Evolutionary conservation across 1,284 basidiomycete genomes (phyloP).

Genomic region (Entoloma clypeatum): DNA sequence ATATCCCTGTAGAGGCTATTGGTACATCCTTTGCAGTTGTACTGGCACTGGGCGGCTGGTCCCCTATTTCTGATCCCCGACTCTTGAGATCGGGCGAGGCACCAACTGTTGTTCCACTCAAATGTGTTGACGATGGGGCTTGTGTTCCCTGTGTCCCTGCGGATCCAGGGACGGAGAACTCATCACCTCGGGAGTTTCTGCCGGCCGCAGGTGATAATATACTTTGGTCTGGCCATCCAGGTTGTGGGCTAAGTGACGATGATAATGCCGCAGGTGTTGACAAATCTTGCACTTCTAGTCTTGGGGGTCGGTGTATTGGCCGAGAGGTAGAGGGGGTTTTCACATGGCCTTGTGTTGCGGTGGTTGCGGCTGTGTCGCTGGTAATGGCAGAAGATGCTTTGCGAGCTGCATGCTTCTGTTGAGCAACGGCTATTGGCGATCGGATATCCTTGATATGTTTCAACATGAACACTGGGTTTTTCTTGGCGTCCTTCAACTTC

Average conservation of each 20-base stretch:
- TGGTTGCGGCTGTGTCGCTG: slow-evolving; percentile 34
- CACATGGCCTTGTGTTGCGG: slow-evolving; percentile 38
- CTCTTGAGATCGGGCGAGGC: slow-evolving; percentile 19
- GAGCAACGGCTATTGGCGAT: slow-evolving; percentile 92
- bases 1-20: slow-evolving; percentile 55
- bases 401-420: slow-evolving; percentile 87
- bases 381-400: slow-evolving; percentile 59
- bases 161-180: slow-evolving; percentile 28
- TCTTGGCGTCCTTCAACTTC: slow-evolving; percentile 94
- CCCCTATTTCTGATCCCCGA: slow-evolving; percentile 17
- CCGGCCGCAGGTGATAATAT: slow-evolving; percentile 55
- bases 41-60: slow-evolving; percentile 23
- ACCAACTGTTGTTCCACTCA: slow-evolving; percentile 25
- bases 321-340: slow-evolving; percentile 37
- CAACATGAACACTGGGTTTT: slow-evolving; percentile 98
- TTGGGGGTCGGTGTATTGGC: slow-evolving; percentile 51
- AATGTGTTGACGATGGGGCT: slow-evolving; percentile 23
- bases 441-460: slow-evolving; percentile 98
- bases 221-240: slow-evolving; percentile 69
- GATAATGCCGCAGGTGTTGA: slow-evolving; percentile 37
- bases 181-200: slow-evolving; percentile 36
- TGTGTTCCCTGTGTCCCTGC: slow-evolving; percentile 22
- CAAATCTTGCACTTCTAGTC: slow-evolving; percentile 60
- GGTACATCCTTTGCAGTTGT: slow-evolving; percentile 35
- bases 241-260: slow-evolving; percentile 55